Base-by-base conservation (phyloP, 2,329 filamentous ascomycete genomes). In the Colletotrichum sp. region DNA sequence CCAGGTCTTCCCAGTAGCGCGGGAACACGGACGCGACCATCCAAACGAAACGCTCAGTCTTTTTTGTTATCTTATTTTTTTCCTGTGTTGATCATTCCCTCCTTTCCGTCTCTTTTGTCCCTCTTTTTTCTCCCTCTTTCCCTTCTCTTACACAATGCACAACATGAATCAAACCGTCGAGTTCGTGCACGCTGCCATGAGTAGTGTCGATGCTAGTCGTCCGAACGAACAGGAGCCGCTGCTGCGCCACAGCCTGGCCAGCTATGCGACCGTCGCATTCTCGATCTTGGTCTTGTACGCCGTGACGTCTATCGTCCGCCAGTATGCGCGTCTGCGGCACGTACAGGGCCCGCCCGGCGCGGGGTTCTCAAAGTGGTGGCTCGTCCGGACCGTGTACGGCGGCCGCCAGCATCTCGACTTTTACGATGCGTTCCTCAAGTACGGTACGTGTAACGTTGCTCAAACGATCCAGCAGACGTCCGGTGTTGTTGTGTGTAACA, bases 311-410 rank as follows among this genome's bases (percentile, higher is more conserved):
- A 80, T 76, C 10, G 78, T 79, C 39, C 72, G 71, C 6, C 79
- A 83, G 26, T 87, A 86, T 78, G 79, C 75, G 32, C 83, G 86
- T 30, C 83, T 88, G 8, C 82, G 85, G 13, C 83, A 87, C 74
- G 81, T 88, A 70, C 82, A 83, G 8, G 87, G 87, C 1, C 87
- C 87, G 7, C 78, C 78, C 18, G 65, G 81, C 4, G 85, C 86
- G 3, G 82, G 78, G 0, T 82, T 88, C 39, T 86, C 87, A 0
- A 85, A 85, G 69, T 80, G 84, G 77, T 88, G 86, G 85, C 78
- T 88, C 24, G 76, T 84, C 12, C 79, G 78, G 18, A 79, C 77
- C 10, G 81, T 84, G 3, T 77, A 80, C 6, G 81, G 82, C 10
- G 85, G 84, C 5, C 80, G 79, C 32, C 81, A 81, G 15, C 82